Conservation (phyloP, 352 stramenopile genomes). For the Plasmopara muralis region DNA sequence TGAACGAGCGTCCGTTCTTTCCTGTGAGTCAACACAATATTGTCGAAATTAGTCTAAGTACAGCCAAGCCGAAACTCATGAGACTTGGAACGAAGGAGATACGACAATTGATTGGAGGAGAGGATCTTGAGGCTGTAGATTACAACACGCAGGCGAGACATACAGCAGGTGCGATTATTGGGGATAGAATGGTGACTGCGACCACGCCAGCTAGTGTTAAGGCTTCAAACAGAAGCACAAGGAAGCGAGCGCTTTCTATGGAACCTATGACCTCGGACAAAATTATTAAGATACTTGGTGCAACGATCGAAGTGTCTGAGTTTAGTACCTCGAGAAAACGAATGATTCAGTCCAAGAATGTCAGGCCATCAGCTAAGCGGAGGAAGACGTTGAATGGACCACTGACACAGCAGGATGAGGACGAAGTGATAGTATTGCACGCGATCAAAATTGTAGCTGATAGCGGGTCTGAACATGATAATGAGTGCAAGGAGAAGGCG, state of each 20-base stretch:
- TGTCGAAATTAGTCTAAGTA: background rate
- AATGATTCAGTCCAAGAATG: constrained; percentile 13
- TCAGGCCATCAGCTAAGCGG: constrained; percentile 24
- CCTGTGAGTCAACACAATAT: constrained; percentile 45
- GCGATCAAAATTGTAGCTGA: constrained; percentile 29
- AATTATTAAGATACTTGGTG: constrained; percentile 47
- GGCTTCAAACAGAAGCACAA: constrained; percentile 6
- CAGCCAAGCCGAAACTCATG: constrained; percentile 9
- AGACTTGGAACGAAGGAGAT: constrained; percentile 1
- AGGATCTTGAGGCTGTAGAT: constrained; percentile 3
- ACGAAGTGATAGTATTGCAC: constrained; percentile 22
- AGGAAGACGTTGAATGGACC: constrained; percentile 27
- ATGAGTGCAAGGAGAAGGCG: constrained; percentile 2
- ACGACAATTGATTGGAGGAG: constrained; percentile 19
- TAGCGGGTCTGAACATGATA: constrained; percentile 31
- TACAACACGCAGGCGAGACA: background rate
- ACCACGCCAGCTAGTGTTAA: constrained; percentile 18
- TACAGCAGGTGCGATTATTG: background rate
- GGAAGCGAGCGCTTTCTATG: constrained; percentile 59
- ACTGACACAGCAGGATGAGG: constrained; percentile 20
- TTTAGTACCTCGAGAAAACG: constrained; percentile 22
- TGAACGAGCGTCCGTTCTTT: constrained; percentile 72
- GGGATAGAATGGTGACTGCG: background rate
- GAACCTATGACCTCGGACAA: constrained; percentile 58
- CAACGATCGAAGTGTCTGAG: constrained; percentile 7